Conservation (phyloP, 1,139 yeast species). For the Saccharomyces hybrid region DNA sequence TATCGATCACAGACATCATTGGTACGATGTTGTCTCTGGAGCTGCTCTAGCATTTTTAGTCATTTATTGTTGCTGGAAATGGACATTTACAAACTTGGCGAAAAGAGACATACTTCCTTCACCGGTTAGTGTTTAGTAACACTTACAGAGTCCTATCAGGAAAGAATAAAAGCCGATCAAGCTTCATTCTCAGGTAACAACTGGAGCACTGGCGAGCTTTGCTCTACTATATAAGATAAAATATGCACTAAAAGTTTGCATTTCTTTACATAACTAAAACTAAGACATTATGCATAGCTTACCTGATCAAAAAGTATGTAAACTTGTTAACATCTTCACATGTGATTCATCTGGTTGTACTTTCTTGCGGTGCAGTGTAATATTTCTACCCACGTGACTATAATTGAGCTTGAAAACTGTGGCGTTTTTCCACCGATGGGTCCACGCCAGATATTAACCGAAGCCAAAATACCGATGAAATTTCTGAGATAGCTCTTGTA, state of each 20-base stretch:
- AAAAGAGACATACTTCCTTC: neutral
- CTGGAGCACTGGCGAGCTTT: neutral
- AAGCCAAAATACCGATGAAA: neutral
- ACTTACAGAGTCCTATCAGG: neutral
- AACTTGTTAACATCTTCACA: neutral
- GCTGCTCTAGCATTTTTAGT: constrained; percentile 15
- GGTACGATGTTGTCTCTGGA: constrained; percentile 28
- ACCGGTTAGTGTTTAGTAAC: neutral
- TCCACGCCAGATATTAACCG: neutral
- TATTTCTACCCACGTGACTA: neutral
- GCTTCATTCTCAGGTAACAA: neutral
- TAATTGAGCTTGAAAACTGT: neutral
- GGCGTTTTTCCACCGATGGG: neutral
- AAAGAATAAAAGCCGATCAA: neutral
- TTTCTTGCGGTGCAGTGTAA: neutral
- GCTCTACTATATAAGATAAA: neutral
- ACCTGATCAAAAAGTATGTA: neutral
- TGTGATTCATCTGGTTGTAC: neutral
- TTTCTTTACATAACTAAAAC: neutral
- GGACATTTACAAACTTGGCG: constrained; percentile 6
- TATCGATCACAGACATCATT: constrained; percentile 28
- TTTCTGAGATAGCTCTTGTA: neutral
- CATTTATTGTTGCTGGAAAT: constrained; percentile 11
- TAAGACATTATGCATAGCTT: neutral
- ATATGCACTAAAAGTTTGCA: neutral